phyloP scores from a whole-genome alignment of 495 filamentous ascomycete genomes.

The Neurospora sp. region DNA sequence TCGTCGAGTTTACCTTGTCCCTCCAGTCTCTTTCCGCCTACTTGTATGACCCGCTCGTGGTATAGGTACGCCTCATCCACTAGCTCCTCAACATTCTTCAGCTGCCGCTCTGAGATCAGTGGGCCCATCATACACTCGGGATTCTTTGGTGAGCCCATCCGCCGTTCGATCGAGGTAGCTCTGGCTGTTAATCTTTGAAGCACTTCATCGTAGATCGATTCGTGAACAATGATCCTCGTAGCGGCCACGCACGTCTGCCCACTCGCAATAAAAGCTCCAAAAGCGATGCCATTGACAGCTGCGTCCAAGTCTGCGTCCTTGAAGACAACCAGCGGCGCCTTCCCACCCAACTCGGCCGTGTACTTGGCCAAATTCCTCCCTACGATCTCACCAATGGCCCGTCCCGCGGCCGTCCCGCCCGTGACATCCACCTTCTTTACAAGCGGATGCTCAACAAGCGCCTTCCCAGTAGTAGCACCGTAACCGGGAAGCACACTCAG shows the following conservation, averaged over 20 bases:
- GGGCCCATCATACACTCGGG: conserved; percentile 34
- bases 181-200: conserved; percentile 26
- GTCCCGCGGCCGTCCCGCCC: conserved; percentile 41
- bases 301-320: conserved; percentile 37
- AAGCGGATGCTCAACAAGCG: conserved; percentile 40
- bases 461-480: conserved; percentile 42
- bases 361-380: conserved; percentile 43
- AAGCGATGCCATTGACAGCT: conserved; percentile 48
- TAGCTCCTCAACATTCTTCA: conserved; percentile 26
- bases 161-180: conserved; percentile 26
- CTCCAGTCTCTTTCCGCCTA: conserved; percentile 25
- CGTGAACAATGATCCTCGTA: conserved; percentile 47
- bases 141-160: conserved; percentile 43
- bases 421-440: conserved; percentile 55
- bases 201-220: conserved; percentile 33
- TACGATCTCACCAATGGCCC: conserved; percentile 35
- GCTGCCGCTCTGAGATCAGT: conserved; percentile 29
- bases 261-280: conserved; percentile 49
- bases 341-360: conserved; percentile 52
- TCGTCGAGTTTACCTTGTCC: conserved; percentile 20
- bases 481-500: conserved; percentile 48
- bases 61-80: conserved; percentile 20
- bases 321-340: conserved; percentile 49
- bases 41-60: conserved; percentile 19
- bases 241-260: conserved; percentile 56